Conservation (phyloP, 1,284 basidiomycete species). For the Tilletia walkeri region DNA sequence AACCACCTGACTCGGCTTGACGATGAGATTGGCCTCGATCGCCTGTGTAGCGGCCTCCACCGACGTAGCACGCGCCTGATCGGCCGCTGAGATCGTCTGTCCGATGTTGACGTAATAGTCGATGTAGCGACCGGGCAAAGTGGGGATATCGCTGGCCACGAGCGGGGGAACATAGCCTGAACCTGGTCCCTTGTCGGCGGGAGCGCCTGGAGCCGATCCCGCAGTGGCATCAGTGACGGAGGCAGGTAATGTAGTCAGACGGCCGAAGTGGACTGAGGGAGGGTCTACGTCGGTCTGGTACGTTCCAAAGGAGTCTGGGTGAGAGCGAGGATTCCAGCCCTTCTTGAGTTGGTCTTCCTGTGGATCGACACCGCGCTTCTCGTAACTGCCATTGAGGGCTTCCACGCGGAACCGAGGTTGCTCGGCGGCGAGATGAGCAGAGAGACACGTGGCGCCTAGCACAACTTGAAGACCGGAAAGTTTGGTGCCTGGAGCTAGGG, state of each 20-base stretch:
- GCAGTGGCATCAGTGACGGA: background rate
- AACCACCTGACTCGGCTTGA: slow-evolving; percentile 37
- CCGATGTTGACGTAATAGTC: slow-evolving; percentile 48
- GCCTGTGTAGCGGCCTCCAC: slow-evolving; percentile 24
- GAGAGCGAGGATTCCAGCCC: slow-evolving; percentile 42
- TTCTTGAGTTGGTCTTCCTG: slow-evolving; percentile 52
- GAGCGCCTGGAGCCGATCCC: background rate
- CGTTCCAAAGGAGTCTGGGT: slow-evolving; percentile 45
- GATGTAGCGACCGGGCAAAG: slow-evolving; percentile 48
- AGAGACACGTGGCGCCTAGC: slow-evolving; percentile 46
- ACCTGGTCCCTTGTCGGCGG: background rate
- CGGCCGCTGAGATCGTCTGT: slow-evolving; percentile 36
- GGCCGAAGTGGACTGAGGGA: slow-evolving; percentile 34
- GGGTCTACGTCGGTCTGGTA: slow-evolving; percentile 38
- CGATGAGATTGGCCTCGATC: slow-evolving; percentile 27
- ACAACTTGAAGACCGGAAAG: slow-evolving; percentile 41
- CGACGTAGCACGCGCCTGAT: slow-evolving; percentile 26
- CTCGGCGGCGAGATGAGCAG: slow-evolving; percentile 45
- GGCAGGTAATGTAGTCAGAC: slow-evolving; percentile 38
- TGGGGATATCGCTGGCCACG: slow-evolving; percentile 42
- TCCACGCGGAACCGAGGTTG: slow-evolving; percentile 48
- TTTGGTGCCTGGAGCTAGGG: slow-evolving; percentile 35
- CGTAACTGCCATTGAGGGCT: slow-evolving; percentile 46
- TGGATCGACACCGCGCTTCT: slow-evolving; percentile 50
- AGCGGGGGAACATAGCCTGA: slow-evolving; percentile 30